Evolutionary conservation across 257 asterid species (phyloP).

Genomic region (Rhazya stricta): DNA sequence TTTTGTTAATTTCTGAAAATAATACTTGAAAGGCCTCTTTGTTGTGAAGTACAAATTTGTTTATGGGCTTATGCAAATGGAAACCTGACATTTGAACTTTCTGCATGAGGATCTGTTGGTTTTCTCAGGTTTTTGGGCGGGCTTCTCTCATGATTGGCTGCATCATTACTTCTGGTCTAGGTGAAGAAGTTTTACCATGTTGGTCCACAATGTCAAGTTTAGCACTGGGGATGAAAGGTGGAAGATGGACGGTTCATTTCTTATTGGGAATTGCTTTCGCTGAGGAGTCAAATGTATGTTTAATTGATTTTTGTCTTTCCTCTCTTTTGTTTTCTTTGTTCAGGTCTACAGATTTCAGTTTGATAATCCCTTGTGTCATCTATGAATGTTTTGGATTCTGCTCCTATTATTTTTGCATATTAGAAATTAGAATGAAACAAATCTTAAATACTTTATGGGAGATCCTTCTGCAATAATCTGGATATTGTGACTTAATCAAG

Average conservation of each 20-base stretch:
- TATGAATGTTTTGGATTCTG: too few species aligned
- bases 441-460: too few species aligned
- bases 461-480: too few species aligned
- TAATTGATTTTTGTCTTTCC: background rate
- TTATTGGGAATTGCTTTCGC: background rate
- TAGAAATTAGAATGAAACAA: too few species aligned
- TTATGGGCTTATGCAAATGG: too few species aligned
- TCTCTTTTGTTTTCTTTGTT: background rate
- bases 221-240: background rate
- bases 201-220: background rate
- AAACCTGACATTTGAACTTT: background rate
- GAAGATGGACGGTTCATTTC: background rate
- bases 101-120: background rate
- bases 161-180: too few species aligned
- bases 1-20: too few species aligned
- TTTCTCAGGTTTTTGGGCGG: background rate
- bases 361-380: background rate
- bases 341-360: background rate
- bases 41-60: too few species aligned
- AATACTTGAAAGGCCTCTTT: too few species aligned
- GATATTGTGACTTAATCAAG: too few species aligned
- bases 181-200: background rate
- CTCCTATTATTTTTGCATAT: too few species aligned
- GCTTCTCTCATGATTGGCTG: background rate
- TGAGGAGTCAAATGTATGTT: background rate